Percentiles rank a stretch among this genome's conserved stretches.
Conservation (phyloP, 805 yeast genomes). For the Millerago galiae region DNA sequence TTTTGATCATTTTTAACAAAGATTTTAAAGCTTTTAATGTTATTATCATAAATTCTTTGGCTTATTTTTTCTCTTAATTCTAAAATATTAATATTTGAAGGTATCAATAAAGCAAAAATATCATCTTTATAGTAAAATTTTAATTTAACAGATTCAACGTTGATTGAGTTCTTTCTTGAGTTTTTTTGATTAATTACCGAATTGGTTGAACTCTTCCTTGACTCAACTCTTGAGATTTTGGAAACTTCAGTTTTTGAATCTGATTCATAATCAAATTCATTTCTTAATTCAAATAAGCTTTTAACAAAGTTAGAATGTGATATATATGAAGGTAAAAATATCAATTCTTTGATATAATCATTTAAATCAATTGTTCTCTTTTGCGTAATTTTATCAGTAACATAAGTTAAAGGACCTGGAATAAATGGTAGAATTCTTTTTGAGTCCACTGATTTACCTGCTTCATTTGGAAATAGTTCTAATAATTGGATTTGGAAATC, state of each 20-base stretch:
- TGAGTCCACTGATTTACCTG: conserved; percentile 70
- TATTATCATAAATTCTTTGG: conserved; percentile 40
- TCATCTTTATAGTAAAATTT: conserved; percentile 78
- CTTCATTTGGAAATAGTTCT: conserved; percentile 84
- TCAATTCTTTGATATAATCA: conserved; percentile 50
- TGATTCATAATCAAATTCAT: conserved; percentile 26
- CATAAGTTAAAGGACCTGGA: conserved; percentile 93
- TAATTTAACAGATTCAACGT: conserved; percentile 39
- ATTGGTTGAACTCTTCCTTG: conserved; percentile 14
- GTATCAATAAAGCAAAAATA: conserved; percentile 64
- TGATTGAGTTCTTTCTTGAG: background rate
- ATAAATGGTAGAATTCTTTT: conserved; percentile 84
- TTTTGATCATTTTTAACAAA: conserved; percentile 27
- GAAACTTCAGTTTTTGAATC: no score
- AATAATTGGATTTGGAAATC: conserved; percentile 82
- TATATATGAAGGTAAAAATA: conserved; percentile 70
- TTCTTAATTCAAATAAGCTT: conserved; percentile 55
- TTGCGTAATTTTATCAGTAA: conserved; percentile 65
- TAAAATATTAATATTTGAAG: conserved; percentile 38
- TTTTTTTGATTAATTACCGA: background rate
- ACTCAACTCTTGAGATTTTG: conserved; percentile 12
- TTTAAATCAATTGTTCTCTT: conserved; percentile 51
- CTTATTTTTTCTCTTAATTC: conserved; percentile 47
- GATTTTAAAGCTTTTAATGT: conserved; percentile 28
- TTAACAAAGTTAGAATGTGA: conserved; percentile 63